phyloP scores from a whole-genome alignment of 192 early-diverging fungal genomes.

The Lobosporangium transversale region DNA sequence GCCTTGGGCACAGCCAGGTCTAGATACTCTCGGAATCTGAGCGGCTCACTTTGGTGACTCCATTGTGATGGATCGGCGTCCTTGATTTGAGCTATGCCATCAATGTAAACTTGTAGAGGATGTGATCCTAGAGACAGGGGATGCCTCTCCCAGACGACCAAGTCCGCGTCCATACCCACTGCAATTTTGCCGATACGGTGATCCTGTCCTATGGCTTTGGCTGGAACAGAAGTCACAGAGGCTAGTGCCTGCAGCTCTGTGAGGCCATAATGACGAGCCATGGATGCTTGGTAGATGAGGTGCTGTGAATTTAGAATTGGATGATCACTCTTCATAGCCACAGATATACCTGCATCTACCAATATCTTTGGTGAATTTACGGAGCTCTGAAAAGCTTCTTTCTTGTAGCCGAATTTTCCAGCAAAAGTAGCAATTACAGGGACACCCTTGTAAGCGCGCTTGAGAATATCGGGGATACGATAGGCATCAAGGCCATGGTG shows the following conservation, averaged over 20 bases:
- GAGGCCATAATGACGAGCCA: slow-evolving; percentile 77
- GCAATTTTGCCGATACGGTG: slow-evolving; percentile 72
- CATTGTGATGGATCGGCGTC: slow-evolving; percentile 32
- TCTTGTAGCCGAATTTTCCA: slow-evolving; percentile 76
- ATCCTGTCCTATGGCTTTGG: slow-evolving; percentile 71
- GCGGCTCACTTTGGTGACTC: slow-evolving; percentile 19
- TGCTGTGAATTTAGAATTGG: slow-evolving; percentile 81
- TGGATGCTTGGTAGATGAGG: slow-evolving; percentile 81
- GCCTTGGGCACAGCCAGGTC: slow-evolving; percentile 33
- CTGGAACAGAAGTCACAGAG: slow-evolving; percentile 78
- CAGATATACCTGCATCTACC: slow-evolving; percentile 72
- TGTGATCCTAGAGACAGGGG: slow-evolving; percentile 75
- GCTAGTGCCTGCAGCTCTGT: slow-evolving; percentile 63
- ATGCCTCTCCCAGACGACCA: slow-evolving; percentile 81
- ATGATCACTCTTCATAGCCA: slow-evolving; percentile 83
- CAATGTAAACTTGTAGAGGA: slow-evolving; percentile 80
- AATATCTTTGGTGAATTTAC: slow-evolving; percentile 69
- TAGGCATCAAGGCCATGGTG: slow-evolving; percentile 85
- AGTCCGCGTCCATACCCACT: slow-evolving; percentile 80
- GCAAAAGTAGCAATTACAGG: slow-evolving; percentile 81
- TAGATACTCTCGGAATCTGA: slow-evolving; percentile 19
- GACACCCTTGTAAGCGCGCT: slow-evolving; percentile 62
- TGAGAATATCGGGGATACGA: slow-evolving; percentile 69
- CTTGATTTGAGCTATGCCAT: slow-evolving; percentile 72
- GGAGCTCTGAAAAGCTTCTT: slow-evolving; percentile 76